Percentiles rank a stretch among this genome's conserved stretches.
These are phyloP conservation scores for Mesotaenium endlicherianum DNA, from an alignment of 139 green algal species.

Conservation along the genomic window DNA sequence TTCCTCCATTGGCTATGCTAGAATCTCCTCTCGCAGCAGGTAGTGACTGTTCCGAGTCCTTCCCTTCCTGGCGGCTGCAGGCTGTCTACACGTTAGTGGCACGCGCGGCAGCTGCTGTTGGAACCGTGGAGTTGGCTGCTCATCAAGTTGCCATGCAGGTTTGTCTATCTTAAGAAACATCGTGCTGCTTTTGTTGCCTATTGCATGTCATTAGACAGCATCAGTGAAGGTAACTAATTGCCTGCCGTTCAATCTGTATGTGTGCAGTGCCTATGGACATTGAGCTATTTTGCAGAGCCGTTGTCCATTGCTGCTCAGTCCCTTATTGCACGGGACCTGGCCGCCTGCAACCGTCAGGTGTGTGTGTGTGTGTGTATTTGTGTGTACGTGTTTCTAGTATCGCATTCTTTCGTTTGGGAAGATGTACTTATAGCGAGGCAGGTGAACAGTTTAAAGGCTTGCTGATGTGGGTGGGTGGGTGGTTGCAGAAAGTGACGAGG, in stretches of 20 bases:
- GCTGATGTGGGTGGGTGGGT: not conserved
- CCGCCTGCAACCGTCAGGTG: not conserved
- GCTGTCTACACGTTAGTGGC: constrained; percentile 60
- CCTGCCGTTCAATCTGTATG: too few species aligned
- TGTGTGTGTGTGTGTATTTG: not conserved
- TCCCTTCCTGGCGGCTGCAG: too few species aligned
- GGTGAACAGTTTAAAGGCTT: not conserved
- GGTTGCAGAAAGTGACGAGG: not conserved
- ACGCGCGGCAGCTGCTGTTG: constrained; percentile 52
- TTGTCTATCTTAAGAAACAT: too few species aligned
- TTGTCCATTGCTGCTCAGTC: constrained; percentile 66
- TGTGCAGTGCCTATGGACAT: constrained; percentile 67
- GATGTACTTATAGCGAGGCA: not conserved
- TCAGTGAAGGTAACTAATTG: too few species aligned
- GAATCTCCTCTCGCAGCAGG: too few species aligned
- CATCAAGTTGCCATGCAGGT: constrained; percentile 68
- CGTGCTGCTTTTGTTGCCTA: too few species aligned
- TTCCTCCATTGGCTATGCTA: too few species aligned
- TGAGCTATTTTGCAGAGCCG: constrained; percentile 67
- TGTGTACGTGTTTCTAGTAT: not conserved
- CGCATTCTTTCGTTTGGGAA: not conserved
- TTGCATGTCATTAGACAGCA: too few species aligned
- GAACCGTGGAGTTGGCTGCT: constrained; percentile 52
- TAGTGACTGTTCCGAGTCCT: too few species aligned
- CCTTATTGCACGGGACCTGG: constrained; percentile 62